Evolutionary conservation across 1,284 basidiomycete genomes (phyloP), one percentile per base, ranked within the genome.

Genomic region (Trichosporon coremiiforme): DNA sequence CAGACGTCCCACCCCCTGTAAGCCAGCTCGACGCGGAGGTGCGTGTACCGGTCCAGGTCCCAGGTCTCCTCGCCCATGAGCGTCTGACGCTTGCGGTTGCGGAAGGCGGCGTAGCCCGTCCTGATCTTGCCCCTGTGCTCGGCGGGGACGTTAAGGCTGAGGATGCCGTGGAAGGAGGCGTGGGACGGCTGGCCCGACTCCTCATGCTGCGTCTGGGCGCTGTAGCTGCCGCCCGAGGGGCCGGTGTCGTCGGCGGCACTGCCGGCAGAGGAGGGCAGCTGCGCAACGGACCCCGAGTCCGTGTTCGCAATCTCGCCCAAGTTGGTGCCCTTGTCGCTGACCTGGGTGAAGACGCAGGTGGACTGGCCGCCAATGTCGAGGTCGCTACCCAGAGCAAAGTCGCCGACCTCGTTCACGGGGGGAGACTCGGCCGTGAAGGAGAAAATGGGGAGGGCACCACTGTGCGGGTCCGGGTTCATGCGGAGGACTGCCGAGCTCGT

Each of bases 21-120:
- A 25, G 84, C 82, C 12, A 86, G 80, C 4, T 79, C 80, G 20
- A 86, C 74, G 63, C 79, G 80, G 25, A 86, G 74, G 77, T 85
- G 85, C 4, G 84, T 81, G 73, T 85, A 84, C 36, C 83, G 74
- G 3, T 82, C 81, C 12, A 85, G 78, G 77, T 86, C 84, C 83
- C 85, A 86, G 7, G 79, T 82, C 67, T 85, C 83, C 64, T 82
- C 82, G 36, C 85, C 85, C 66, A 86, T 85, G 13, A 86, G 74
- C 8, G 84, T 84, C 6, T 84, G 81, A 17, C 84, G 77, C 25
- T 80, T 80, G 66, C 81, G 81, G 73, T 85, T 86, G 60, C 86
- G 78, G 70, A 86, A 85, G 7, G 82, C 86, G 0, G 85, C 86
- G 72, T 86, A 86, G 0, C 85, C 86, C 12, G 84, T 84, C 62